These are phyloP conservation scores for Tricholoma saponaceum DNA, from an alignment of 768 basidiomycete genomes.

Conservation along the genomic window DNA sequence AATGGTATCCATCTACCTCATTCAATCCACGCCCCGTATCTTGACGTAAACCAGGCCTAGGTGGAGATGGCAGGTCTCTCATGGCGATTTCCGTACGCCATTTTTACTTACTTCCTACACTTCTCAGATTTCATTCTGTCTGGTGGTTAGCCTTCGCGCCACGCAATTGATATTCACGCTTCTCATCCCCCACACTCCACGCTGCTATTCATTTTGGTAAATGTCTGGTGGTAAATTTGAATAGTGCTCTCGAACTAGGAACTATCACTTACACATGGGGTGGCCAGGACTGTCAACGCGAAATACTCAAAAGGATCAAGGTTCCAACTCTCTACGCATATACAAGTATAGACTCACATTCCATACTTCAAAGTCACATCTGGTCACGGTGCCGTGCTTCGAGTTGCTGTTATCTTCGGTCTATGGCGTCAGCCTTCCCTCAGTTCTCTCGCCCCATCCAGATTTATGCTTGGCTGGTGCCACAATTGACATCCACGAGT, in stretches of 20 bases:
- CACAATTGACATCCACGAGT: not conserved
- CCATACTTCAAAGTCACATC: not conserved
- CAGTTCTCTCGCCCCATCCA: not conserved
- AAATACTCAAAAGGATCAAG: not conserved
- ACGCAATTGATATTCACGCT: not conserved
- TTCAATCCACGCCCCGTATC: not conserved
- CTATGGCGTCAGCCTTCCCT: not conserved
- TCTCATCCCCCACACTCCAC: not conserved
- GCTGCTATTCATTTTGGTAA: not conserved
- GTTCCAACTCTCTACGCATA: too few relatives aligned
- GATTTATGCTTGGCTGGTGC: not conserved
- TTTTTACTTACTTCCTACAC: not conserved
- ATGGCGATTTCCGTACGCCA: slow-evolving; percentile 1
- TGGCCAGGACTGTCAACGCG: not conserved
- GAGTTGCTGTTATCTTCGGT: not conserved
- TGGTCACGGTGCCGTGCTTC: not conserved
- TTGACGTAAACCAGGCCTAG: slow-evolving; percentile 1
- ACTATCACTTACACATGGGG: not conserved
- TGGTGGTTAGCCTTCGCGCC: not conserved
- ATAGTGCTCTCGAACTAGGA: not conserved
- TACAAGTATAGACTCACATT: too few relatives aligned
- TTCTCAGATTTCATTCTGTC: not conserved
- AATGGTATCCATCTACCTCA: not conserved
- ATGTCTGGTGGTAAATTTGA: not conserved
- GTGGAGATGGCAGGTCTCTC: not conserved